These are phyloP conservation scores for Arabidopsis hybrid DNA, from an alignment of 441 rosid species.

Conservation along the genomic window DNA sequence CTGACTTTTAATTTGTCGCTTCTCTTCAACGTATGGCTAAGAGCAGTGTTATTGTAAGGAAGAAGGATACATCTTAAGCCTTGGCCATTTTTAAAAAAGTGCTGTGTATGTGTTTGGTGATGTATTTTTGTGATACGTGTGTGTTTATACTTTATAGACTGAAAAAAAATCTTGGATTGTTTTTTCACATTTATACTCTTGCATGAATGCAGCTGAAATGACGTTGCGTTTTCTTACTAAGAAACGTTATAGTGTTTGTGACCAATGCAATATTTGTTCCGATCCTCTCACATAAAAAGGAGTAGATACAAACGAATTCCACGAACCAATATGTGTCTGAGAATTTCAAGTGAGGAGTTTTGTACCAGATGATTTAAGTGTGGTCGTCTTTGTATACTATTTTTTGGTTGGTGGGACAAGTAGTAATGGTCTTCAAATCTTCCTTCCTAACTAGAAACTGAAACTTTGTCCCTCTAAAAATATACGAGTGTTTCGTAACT, in stretches of 20 bases:
- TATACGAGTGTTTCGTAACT: not conserved
- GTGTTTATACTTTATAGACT: not conserved
- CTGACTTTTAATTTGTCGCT: not conserved
- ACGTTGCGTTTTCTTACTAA: not conserved
- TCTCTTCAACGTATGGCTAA: not conserved
- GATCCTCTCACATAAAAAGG: not conserved
- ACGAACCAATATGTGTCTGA: not conserved
- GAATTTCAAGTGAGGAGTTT: constrained; percentile 9
- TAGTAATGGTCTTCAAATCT: constrained; percentile 28
- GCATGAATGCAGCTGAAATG: not conserved
- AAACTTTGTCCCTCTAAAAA: constrained; percentile 15
- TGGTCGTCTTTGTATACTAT: constrained; percentile 29
- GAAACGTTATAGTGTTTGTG: not conserved
- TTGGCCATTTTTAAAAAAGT: not conserved
- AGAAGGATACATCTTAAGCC: not conserved
- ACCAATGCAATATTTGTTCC: not conserved
- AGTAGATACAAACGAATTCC: too few species aligned
- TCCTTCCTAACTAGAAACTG: constrained; percentile 34
- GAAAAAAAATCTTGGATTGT: not conserved
- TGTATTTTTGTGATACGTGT: not conserved
- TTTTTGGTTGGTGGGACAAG: constrained; percentile 10
- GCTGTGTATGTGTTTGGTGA: not conserved
- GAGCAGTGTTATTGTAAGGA: not conserved
- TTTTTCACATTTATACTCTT: too few species aligned
- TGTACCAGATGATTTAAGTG: constrained; percentile 25